Percentiles rank a stretch among this genome's conserved stretches.
Evolutionary conservation across 345 rosid genomes (phyloP).

Genomic region (Lumnitzera racemosa): DNA sequence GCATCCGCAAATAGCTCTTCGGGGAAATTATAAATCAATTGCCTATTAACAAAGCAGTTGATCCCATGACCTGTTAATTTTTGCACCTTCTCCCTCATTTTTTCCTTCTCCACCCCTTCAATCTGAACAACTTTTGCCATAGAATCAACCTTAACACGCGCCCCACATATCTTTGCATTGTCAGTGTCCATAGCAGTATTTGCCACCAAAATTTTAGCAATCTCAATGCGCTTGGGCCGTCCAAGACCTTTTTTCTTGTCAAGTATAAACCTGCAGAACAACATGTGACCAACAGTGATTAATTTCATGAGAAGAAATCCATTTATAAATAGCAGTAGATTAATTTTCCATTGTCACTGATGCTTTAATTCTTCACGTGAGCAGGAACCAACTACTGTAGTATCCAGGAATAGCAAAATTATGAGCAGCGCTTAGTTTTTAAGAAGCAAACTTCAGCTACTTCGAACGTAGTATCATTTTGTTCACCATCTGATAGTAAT

Average conservation of each 20-base stretch:
- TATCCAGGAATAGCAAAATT: too few species aligned
- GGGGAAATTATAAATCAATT: conserved; percentile 93
- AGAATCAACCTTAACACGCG: conserved; percentile 97
- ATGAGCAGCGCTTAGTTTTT: too few species aligned
- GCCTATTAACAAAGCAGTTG: conserved; percentile 96
- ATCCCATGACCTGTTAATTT: conserved; percentile 87
- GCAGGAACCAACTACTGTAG: too few species aligned
- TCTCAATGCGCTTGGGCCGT: conserved; percentile 92
- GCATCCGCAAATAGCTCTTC: conserved; percentile 98
- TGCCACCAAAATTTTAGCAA: conserved; percentile 94
- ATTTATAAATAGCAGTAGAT: background rate
- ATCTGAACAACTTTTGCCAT: conserved; percentile 95
- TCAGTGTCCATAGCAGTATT: conserved; percentile 99
- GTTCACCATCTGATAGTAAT: too few species aligned
- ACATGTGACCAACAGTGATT: background rate
- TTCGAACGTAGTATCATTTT: too few species aligned
- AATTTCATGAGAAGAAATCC: background rate
- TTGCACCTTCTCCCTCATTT: conserved; percentile 96
- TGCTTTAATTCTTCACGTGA: too few species aligned
- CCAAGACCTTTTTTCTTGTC: conserved; percentile 99
- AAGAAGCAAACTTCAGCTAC: too few species aligned
- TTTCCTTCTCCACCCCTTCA: conserved; percentile 95
- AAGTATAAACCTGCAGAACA: conserved; percentile 66
- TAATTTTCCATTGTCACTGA: too few species aligned
- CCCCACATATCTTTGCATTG: conserved; percentile 96